phyloP scores from a whole-genome alignment of 192 early-diverging fungal genomes.

The Rhizoclosmatium globosum region DNA sequence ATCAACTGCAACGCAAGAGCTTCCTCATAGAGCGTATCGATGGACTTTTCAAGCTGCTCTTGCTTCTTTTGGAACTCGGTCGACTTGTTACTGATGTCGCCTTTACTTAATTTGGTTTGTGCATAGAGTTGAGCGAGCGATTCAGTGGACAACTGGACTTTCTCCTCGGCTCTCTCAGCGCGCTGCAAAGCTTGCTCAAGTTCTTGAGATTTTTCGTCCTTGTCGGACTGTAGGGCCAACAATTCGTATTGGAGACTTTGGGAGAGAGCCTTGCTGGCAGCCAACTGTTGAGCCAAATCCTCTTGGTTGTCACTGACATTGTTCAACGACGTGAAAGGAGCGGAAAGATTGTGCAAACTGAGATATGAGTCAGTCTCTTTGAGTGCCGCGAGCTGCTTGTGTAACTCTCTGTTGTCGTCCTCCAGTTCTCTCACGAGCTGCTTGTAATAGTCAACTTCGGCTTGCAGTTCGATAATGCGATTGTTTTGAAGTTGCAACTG shows the following conservation, averaged over 20 bases:
- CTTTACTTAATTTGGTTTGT: neutral
- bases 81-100: neutral
- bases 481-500: neutral
- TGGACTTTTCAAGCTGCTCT: conserved; percentile 17
- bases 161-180: conserved; percentile 11
- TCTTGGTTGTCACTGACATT: conserved; percentile 14
- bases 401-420: neutral
- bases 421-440: conserved; percentile 7
- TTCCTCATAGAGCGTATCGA: conserved; percentile 27
- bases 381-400: neutral
- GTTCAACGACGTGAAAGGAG: conserved; percentile 22
- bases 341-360: conserved; percentile 20
- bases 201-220: conserved; percentile 2
- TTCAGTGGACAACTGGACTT: conserved; percentile 1
- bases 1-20: conserved; percentile 9
- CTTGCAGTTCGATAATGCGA: neutral
- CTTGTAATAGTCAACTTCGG: neutral
- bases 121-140: conserved; percentile 14
- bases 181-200: conserved; percentile 21
- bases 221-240: conserved; percentile 16
- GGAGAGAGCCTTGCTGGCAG: neutral
- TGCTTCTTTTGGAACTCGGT: conserved; percentile 11
- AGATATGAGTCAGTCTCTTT: neutral
- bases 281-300: conserved; percentile 7
- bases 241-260: conserved; percentile 28